Evolutionary conservation across 768 basidiomycete species (phyloP), one percentile per base, ranked within the genome.

Genomic region (Solioccasus polychromus): DNA sequence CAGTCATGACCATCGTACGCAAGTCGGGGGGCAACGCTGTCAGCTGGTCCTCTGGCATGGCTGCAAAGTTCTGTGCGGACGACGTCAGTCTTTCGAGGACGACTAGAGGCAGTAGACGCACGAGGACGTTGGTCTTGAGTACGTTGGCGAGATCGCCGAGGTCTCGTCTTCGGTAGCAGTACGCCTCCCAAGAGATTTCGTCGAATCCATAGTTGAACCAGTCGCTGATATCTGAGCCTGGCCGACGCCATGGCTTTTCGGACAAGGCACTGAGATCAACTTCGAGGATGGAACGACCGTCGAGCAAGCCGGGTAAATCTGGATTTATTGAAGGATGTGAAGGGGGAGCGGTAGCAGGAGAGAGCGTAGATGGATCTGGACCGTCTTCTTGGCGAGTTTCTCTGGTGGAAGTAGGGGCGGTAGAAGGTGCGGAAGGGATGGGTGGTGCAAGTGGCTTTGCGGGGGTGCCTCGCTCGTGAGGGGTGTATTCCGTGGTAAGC

Each of bases 151-250:
- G 73, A 46, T 92, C 90, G 3, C 88, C 85, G 40, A 92, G 63
- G 45, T 92, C 88, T 32, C 88, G 76, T 56, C 92, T 75, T 56
- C 90, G 78, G 65, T 88, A 86, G 56, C 85, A 89, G 59, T 95
- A 99, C 32, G 84, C 85, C 60, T 92, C 89, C 92, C 93, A 99
- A 26, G 88, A 88, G 14, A 90, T 77, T 68, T 99, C 96, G 66
- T 99, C 96, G 59, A 98, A 98, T 1, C 96, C 96, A 56, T 96
- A 98, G 68, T 99, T 98, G 70, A 99, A 99, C 88, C 93, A 99
- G 70, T 97, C 94, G 54, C 88, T 87, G 50, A 96, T 75, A 71
- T 96, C 92, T 4, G 89, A 84, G 26, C 96, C 96, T 8, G 93
- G 88, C 47, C 83, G 70, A 50, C 96, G 73, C 96, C 96, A 99